A percentile compares a stretch with the other conserved stretches of the same genome.
Evolutionary conservation across 1,139 yeast species (phyloP).

Genomic region (Chernovozyma sophiae-reginae): DNA sequence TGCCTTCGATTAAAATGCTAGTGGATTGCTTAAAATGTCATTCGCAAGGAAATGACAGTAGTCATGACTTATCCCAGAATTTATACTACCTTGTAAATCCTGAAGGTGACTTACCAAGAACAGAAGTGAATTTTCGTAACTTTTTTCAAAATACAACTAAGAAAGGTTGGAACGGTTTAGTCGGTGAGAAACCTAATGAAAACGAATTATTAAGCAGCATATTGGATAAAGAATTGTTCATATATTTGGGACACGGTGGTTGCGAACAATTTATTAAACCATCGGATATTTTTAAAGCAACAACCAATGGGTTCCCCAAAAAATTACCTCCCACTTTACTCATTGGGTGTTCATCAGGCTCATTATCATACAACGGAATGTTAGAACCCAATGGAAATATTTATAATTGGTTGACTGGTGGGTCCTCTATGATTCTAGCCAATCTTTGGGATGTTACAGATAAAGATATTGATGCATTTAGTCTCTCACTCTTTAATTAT

Average conservation of each 20-base stretch:
- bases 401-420: slow-evolving; percentile 70
- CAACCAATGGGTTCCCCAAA: slow-evolving; percentile 5
- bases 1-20: slow-evolving; percentile 63
- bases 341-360: slow-evolving; percentile 92
- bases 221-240: slow-evolving; percentile 50
- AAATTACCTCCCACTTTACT: slow-evolving; percentile 66
- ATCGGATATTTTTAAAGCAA: slow-evolving; percentile 17
- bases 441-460: slow-evolving; percentile 98
- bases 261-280: slow-evolving; percentile 75
- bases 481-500: slow-evolving; percentile 50
- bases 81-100: slow-evolving; percentile 75
- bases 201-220: slow-evolving; percentile 35
- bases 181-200: slow-evolving; percentile 57
- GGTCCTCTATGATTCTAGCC: slow-evolving; percentile 78
- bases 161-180: slow-evolving; percentile 51
- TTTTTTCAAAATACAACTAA: slow-evolving; percentile 29
- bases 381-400: slow-evolving; percentile 77
- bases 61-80: not conserved
- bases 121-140: slow-evolving; percentile 58
- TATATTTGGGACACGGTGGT: slow-evolving; percentile 94
- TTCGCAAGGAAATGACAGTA: slow-evolving; percentile 14
- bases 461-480: slow-evolving; percentile 84
- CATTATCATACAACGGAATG: slow-evolving; percentile 53
- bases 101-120: slow-evolving; percentile 65
- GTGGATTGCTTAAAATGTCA: slow-evolving; percentile 31